phyloP scores from a whole-genome alignment of 768 basidiomycete genomes.

The Termitomyces sp. region DNA sequence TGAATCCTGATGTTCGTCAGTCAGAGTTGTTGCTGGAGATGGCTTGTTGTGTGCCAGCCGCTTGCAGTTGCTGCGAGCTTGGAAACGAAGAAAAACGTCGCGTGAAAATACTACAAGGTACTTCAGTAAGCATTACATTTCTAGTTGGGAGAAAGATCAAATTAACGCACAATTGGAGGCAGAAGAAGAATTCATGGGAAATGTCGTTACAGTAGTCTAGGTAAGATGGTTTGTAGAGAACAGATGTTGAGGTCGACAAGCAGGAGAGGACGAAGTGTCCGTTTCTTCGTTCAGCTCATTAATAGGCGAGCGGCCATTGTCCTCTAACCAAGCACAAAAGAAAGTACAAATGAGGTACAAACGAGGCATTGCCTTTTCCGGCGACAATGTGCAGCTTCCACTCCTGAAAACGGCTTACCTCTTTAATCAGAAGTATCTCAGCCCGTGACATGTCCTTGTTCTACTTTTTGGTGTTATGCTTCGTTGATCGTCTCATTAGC shows the following conservation, averaged over 20 bases:
- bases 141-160: neutral
- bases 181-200: conserved; percentile 21
- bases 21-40: conserved; percentile 21
- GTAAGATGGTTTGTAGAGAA: neutral
- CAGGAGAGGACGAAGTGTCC: conserved; percentile 11
- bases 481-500: neutral
- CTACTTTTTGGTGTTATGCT: neutral
- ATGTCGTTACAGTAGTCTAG: conserved; percentile 14
- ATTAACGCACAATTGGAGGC: conserved; percentile 24
- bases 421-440: neutral
- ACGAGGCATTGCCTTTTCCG: conserved; percentile 21
- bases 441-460: neutral
- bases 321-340: conserved; percentile 19
- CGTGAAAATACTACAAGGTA: conserved; percentile 24
- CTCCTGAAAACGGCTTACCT: neutral
- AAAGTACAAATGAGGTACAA: conserved; percentile 8
- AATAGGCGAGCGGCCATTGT: conserved; percentile 12
- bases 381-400: conserved; percentile 15
- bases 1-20: conserved; percentile 22
- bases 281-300: conserved; percentile 12
- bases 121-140: conserved; percentile 4
- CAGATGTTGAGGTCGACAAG: too few relatives aligned
- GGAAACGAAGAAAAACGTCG: conserved; percentile 25
- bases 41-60: conserved; percentile 3
- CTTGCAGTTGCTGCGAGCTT: conserved; percentile 22